These are phyloP conservation scores for Trypanosoma brucei DNA, from an alignment of 208 protist species.

Conservation along the genomic window DNA sequence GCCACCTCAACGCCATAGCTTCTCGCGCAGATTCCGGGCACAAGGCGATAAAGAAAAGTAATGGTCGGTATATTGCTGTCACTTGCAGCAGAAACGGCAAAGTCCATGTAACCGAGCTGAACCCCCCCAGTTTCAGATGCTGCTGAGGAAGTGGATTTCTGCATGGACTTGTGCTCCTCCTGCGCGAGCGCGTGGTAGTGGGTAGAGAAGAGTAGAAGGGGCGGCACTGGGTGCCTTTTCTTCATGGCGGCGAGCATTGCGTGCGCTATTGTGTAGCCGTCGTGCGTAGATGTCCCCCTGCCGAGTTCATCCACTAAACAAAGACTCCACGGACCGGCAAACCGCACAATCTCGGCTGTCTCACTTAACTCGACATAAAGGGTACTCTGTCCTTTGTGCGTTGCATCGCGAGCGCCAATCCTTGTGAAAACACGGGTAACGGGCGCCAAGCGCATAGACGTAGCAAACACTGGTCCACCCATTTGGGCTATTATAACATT, in stretches of 20 bases:
- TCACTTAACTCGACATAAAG: conserved; percentile 97
- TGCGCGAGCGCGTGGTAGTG: conserved; percentile 97
- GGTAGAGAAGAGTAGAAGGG: conserved; percentile 94
- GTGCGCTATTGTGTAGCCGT: conserved; percentile 96
- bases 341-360: conserved; percentile 80
- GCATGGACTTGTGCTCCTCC: conserved; percentile 35
- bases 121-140: conserved; percentile 17
- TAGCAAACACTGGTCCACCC: conserved; percentile 92
- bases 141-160: neutral
- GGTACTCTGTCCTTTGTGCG: conserved; percentile 96
- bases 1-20: conserved; percentile 93
- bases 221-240: conserved; percentile 29
- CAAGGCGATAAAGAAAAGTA: conserved; percentile 87
- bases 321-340: conserved; percentile 90
- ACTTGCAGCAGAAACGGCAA: conserved; percentile 40
- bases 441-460: conserved; percentile 56
- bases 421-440: conserved; percentile 97
- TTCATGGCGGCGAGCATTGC: conserved; percentile 87
- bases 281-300: conserved; percentile 96
- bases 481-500: conserved; percentile 95
- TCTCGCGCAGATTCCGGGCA: conserved; percentile 75
- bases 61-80: conserved; percentile 30
- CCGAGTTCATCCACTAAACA: conserved; percentile 98
- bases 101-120: conserved; percentile 88
- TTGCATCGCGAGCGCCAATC: conserved; percentile 95